A percentile compares a stretch with the other conserved stretches of the same genome.
Evolutionary conservation across 176 grass and related monocot genomes (phyloP).

Genomic region (Raddia guianensis): DNA sequence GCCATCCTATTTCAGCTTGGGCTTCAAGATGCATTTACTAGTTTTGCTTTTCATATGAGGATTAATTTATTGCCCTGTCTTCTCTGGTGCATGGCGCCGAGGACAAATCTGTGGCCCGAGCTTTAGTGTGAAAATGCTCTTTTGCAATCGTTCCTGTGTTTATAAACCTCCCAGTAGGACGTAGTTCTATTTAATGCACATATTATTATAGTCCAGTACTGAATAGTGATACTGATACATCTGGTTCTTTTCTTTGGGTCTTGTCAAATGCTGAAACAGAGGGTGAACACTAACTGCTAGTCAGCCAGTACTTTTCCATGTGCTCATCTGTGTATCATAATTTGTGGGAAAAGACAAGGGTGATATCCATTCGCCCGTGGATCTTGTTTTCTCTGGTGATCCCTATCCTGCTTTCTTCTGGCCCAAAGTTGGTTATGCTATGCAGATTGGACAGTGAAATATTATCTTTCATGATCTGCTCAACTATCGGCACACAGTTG

Average conservation of each 20-base stretch:
- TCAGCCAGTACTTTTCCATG: background rate
- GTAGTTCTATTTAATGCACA: conserved; percentile 48
- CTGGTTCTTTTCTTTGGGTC: background rate
- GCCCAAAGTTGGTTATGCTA: background rate
- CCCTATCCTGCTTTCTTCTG: background rate
- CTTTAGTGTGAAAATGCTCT: conserved; percentile 33
- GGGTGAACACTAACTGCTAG: background rate
- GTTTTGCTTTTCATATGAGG: background rate
- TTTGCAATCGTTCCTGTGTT: conserved; percentile 31
- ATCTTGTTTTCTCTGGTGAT: background rate
- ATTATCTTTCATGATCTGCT: background rate
- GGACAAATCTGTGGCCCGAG: background rate
- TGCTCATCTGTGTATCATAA: background rate
- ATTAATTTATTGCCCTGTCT: background rate
- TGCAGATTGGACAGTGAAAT: background rate
- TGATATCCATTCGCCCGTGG: background rate
- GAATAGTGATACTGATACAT: background rate
- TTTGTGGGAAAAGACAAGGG: background rate
- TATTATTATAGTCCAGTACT: conserved; percentile 4
- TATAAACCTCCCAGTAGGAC: conserved; percentile 35
- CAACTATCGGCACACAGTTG: background rate
- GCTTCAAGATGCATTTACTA: conserved; percentile 6
- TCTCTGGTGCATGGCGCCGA: conserved; percentile 13
- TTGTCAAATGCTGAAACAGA: conserved; percentile 26
- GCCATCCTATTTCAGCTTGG: background rate